Evolutionary conservation across 2,329 filamentous ascomycete genomes (phyloP), one percentile per base, ranked within the genome.

Genomic region (Cercospora zeae-maydis): DNA sequence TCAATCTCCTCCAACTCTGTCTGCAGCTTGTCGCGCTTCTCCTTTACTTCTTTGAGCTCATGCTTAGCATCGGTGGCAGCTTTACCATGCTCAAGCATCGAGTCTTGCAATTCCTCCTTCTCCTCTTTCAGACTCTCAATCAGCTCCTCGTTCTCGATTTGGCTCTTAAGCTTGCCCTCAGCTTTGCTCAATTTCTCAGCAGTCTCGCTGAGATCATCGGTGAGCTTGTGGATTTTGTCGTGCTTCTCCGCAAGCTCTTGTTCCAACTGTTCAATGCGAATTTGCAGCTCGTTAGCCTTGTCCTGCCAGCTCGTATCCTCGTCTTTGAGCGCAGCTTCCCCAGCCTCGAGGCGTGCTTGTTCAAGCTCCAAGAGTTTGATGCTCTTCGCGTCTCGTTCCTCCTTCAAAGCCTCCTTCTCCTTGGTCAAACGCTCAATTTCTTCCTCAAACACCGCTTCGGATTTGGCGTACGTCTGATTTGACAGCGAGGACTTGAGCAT

Each of bases 401-500:
- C 92, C 57, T 89, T 86, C 63, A 98, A 79, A 3, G 85, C 87
- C 71, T 96, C 92, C 63, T 96, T 89, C 76, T 98, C 93, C 71
- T 96, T 92, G 10, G 93, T 91, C 71, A 88, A 83, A 63, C 95
- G 89, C 74, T 89, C 88, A 59, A 85, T 84, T 30, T 85, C 85
- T 5, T 96, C 79, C 8, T 82, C 83, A 59, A 53, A 45, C 16
- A 54, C 56, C 10, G 53, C 39, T 30, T 34, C 60, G 33, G 34
- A 34, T 21, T 61, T 42, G 6, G 51, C 56, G 11, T 89, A 63
- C 7, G 56, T 30, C 14, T 42, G n/a, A n/a, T 92, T 86, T 54
- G 86, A 82, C 7, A 98, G 79, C 67, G 93, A 90, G 61, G 96
- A 91, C 56, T 89, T 86, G 64, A 98, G 79, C 3, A 85, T 87